Percentiles rank a stretch among this genome's conserved stretches.
Evolutionary conservation across 73 alveolate species (phyloP).

Genomic region (Symbiodinium natans): DNA sequence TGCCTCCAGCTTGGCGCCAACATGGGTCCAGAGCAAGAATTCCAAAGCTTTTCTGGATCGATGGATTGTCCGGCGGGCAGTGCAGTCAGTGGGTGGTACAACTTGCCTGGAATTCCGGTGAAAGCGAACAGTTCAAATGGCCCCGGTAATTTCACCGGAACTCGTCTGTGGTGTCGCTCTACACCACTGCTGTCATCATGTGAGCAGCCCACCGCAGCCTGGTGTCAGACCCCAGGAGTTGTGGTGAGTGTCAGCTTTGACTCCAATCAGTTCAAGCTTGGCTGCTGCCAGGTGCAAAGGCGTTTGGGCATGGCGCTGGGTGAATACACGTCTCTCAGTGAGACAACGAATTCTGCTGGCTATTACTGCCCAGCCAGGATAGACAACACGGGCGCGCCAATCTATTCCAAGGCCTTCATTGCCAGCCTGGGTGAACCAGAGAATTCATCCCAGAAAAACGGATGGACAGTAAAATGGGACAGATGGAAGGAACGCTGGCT

Average conservation of each 20-base stretch:
- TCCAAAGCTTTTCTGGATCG: background rate
- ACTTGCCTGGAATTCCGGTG: conserved; percentile 31
- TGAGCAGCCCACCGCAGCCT: background rate
- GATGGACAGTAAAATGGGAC: background rate
- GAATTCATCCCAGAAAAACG: background rate
- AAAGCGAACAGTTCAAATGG: background rate
- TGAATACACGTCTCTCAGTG: background rate
- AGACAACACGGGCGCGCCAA: background rate
- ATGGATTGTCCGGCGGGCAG: conserved; percentile 13
- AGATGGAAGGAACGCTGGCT: background rate
- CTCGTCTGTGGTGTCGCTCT: background rate
- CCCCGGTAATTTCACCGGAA: background rate
- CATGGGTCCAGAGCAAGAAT: background rate
- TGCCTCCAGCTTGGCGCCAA: conserved; percentile 18
- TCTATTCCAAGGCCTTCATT: background rate
- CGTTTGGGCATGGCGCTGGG: background rate
- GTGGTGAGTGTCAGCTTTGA: background rate
- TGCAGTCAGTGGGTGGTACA: conserved; percentile 52
- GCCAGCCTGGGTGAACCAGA: background rate
- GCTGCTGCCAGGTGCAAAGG: conserved; percentile 4
- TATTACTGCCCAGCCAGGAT: conserved; percentile 9
- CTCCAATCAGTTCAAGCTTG: conserved; percentile 38
- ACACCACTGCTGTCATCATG: background rate
- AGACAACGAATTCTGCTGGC: background rate
- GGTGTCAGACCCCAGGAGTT: background rate